Conservation (phyloP, 345 rosid genomes). For the Turnera subulata region DNA sequence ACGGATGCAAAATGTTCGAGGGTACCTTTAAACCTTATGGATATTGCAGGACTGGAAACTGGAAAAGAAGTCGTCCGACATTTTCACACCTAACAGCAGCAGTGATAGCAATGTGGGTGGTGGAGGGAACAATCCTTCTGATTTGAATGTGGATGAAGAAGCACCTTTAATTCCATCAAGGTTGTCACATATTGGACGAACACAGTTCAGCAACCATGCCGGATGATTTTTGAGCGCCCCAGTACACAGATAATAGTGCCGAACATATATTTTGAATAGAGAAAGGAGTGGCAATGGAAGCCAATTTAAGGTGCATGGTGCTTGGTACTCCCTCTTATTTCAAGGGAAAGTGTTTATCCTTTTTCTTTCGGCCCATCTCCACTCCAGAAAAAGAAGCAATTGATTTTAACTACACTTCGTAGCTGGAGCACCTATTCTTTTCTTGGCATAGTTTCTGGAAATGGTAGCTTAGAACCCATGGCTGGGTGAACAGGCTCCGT, state of each 20-base stretch:
- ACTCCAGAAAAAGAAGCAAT: too few relatives aligned
- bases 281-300: not conserved
- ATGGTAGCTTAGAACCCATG: too few relatives aligned
- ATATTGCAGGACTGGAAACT: constrained; percentile 72
- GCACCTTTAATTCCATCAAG: constrained; percentile 72
- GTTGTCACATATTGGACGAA: constrained; percentile 73
- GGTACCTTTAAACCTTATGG: too few relatives aligned
- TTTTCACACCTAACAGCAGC: constrained; percentile 44
- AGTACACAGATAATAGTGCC: constrained; percentile 3
- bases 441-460: too few relatives aligned
- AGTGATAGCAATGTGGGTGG: constrained; percentile 34
- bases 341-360: not conserved
- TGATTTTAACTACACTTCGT: too few relatives aligned
- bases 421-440: too few relatives aligned
- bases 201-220: constrained; percentile 57
- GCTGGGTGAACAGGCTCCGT: too few relatives aligned
- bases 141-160: constrained; percentile 63
- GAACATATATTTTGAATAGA: not conserved
- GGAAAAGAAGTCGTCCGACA: constrained; percentile 92
- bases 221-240: constrained; percentile 23
- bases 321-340: not conserved
- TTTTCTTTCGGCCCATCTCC: too few relatives aligned
- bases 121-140: constrained; percentile 31
- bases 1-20: too few relatives aligned
- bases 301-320: not conserved